Percentiles rank a stretch among this genome's conserved stretches.
phyloP scores from a whole-genome alignment of 2,329 filamentous ascomycete species.

The Boeremia lycopersici region DNA sequence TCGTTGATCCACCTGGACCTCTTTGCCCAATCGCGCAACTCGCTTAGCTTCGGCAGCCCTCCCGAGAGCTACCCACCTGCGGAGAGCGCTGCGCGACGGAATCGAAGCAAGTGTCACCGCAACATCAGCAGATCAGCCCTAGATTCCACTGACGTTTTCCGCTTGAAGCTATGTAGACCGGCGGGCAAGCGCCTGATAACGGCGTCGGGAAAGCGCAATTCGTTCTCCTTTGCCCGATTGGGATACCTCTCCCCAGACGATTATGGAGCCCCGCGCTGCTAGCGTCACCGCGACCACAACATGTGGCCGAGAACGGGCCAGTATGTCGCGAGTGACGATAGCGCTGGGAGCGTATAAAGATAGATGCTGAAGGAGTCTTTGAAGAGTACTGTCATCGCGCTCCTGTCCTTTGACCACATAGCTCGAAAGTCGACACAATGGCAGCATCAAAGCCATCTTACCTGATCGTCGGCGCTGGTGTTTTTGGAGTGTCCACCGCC shows the following conservation, averaged over 20 bases:
- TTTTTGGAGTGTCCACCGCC: conserved; percentile 48
- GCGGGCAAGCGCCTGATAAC: conserved; percentile 22
- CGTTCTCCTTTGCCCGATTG: conserved; percentile 37
- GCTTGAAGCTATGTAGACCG: conserved; percentile 34
- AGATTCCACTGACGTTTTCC: conserved; percentile 20
- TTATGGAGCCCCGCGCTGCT: conserved; percentile 30
- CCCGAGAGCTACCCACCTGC: background rate
- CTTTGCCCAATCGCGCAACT: conserved; percentile 13
- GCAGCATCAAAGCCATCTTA: conserved; percentile 38
- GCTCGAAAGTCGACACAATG: conserved; percentile 30
- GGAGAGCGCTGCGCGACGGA: conserved; percentile 12
- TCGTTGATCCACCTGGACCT: background rate
- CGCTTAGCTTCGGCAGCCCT: conserved; percentile 8
- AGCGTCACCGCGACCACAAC: conserved; percentile 21
- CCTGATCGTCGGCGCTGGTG: conserved; percentile 45
- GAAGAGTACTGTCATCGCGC: conserved; percentile 15
- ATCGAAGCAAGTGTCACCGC: conserved; percentile 4
- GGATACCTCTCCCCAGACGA: conserved; percentile 33
- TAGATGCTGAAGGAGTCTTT: conserved; percentile 18
- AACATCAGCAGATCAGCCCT: conserved; percentile 27
- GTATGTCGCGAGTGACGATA: conserved; percentile 16
- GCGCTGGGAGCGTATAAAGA: conserved; percentile 20
- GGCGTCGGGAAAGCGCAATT: conserved; percentile 28
- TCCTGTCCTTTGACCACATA: conserved; percentile 22
- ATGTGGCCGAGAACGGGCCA: conserved; percentile 30